Evolutionary conservation across 2,329 filamentous ascomycete species (phyloP).

Genomic region (Lachnellula suecica): DNA sequence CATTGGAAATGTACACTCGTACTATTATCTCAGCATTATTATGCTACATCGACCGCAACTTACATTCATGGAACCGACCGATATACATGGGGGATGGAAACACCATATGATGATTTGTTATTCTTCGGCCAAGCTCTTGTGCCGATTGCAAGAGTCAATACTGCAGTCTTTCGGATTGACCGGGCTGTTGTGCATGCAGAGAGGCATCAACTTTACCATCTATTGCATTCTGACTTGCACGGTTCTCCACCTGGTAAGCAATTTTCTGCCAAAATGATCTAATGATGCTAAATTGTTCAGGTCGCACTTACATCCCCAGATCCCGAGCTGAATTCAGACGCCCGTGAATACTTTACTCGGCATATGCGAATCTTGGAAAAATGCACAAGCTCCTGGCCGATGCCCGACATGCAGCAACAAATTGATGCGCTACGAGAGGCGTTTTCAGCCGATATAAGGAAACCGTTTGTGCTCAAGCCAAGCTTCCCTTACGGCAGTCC

Average conservation of each 20-base stretch:
- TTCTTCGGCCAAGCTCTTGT: slow-evolving; percentile 79
- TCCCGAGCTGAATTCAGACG: slow-evolving; percentile 80
- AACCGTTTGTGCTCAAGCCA: slow-evolving; percentile 85
- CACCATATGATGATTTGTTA: slow-evolving; percentile 86
- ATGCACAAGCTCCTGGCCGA: slow-evolving; percentile 79
- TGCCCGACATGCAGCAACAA: slow-evolving; percentile 86
- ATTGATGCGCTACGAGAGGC: slow-evolving; percentile 87
- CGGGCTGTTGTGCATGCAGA: slow-evolving; percentile 86
- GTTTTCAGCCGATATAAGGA: slow-evolving; percentile 82
- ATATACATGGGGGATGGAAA: slow-evolving; percentile 76
- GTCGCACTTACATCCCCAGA: slow-evolving; percentile 92
- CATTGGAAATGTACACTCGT: slow-evolving; percentile 84
- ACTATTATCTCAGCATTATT: slow-evolving; percentile 83
- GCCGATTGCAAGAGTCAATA: slow-evolving; percentile 82
- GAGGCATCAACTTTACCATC: slow-evolving; percentile 94
- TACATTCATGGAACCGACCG: slow-evolving; percentile 71
- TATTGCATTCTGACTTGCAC: slow-evolving; percentile 89
- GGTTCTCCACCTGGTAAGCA: slow-evolving; percentile 84
- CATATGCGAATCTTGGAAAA: slow-evolving; percentile 93
- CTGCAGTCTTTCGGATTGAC: slow-evolving; percentile 73
- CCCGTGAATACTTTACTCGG: slow-evolving; percentile 83
- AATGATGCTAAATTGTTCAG: slow-evolving; percentile 43
- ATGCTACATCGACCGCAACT: slow-evolving; percentile 87
- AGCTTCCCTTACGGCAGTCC: slow-evolving; percentile 87
- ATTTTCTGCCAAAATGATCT: neutral